Evolutionary conservation across 768 basidiomycete genomes (phyloP).

Genomic region (Suillus weaverae): DNA sequence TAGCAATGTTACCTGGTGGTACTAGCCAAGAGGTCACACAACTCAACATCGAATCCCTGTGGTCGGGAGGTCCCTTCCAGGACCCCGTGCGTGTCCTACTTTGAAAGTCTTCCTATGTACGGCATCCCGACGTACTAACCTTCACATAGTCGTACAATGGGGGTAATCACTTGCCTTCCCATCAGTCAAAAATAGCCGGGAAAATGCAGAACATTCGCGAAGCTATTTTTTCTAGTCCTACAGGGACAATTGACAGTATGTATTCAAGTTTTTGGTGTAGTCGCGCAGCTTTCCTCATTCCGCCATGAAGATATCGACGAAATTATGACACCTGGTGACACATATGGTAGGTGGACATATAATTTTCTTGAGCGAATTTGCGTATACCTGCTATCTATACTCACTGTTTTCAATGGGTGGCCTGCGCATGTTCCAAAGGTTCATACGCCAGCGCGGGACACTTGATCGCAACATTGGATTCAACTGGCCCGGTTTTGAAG

Average conservation of each 20-base stretch:
- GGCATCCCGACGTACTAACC: background rate
- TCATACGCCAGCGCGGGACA: conserved; percentile 70
- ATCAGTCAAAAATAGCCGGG: conserved; percentile 43
- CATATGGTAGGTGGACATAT: conserved; percentile 49
- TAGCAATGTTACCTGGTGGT: conserved; percentile 68
- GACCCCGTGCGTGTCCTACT: conserved; percentile 47
- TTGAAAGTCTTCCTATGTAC: background rate
- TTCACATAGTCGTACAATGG: conserved; percentile 61
- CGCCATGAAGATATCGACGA: conserved; percentile 47
- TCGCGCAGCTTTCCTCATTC: background rate
- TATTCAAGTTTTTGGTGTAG: conserved; percentile 4
- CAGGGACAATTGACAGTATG: conserved; percentile 59
- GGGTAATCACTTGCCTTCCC: conserved; percentile 56
- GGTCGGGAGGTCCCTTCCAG: conserved; percentile 73
- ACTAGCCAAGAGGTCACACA: conserved; percentile 59
- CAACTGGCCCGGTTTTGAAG: conserved; percentile 34
- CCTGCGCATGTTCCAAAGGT: conserved; percentile 40
- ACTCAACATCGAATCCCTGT: conserved; percentile 75
- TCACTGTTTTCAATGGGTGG: conserved; percentile 7
- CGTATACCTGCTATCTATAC: background rate
- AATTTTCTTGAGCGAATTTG: background rate
- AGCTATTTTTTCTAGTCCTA: conserved; percentile 56
- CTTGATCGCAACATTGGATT: conserved; percentile 50
- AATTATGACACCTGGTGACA: conserved; percentile 55
- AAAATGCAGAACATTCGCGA: conserved; percentile 55